phyloP scores from a whole-genome alignment of 805 yeast species.

The Kuraishia piskuri region DNA sequence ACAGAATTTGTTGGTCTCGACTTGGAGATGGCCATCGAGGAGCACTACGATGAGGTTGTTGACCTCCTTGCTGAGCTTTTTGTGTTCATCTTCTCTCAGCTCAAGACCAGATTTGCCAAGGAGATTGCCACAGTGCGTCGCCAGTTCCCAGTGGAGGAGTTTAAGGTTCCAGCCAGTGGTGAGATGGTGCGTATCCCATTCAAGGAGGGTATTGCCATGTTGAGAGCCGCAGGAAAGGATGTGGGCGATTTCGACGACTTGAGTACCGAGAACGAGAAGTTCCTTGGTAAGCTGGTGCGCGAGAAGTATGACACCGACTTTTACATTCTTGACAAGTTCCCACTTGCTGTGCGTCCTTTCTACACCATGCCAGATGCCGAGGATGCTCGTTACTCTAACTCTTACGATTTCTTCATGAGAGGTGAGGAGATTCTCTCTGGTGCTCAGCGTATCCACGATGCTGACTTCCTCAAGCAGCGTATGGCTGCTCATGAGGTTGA shows the following conservation, averaged over 20 bases:
- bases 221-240: constrained; percentile 80
- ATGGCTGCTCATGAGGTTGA: constrained; percentile 78
- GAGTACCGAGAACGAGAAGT: constrained; percentile 89
- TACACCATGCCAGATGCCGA: constrained; percentile 98
- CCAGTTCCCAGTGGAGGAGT: constrained; percentile 97
- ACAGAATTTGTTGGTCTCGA: constrained; percentile 97
- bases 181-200: constrained; percentile 86
- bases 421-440: constrained; percentile 99
- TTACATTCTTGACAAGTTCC: constrained; percentile 97
- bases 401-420: constrained; percentile 99
- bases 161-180: constrained; percentile 87
- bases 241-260: constrained; percentile 86
- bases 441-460: constrained; percentile 98
- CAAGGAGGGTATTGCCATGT: constrained; percentile 84
- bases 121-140: constrained; percentile 87
- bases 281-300: constrained; percentile 83
- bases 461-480: constrained; percentile 72
- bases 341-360: constrained; percentile 93
- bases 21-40: constrained; percentile 96
- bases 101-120: constrained; percentile 67
- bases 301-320: constrained; percentile 96
- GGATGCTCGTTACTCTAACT: constrained; percentile 89
- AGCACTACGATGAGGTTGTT: constrained; percentile 90
- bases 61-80: constrained; percentile 55
- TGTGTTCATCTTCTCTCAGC: constrained; percentile 78